Evolutionary conservation across 2,329 filamentous ascomycete species (phyloP).

Genomic region (Xylaria sp.): DNA sequence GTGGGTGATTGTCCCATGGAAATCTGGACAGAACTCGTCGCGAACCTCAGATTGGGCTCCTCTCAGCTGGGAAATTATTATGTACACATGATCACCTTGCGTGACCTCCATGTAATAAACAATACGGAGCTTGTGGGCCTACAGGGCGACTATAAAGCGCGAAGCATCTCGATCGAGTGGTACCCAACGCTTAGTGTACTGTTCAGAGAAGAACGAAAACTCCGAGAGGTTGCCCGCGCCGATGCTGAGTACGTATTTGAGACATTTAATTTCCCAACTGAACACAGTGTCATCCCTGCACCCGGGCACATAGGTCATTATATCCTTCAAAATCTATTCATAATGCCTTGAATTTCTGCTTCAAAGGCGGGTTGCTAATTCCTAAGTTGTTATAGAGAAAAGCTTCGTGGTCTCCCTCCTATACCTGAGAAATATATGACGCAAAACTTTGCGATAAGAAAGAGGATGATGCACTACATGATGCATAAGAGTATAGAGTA

Average conservation of each 20-base stretch:
- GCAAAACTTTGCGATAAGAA: neutral
- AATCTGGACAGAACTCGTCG: neutral
- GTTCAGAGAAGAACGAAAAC: neutral
- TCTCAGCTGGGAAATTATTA: neutral
- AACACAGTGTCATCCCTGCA: neutral
- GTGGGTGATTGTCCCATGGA: too few species aligned
- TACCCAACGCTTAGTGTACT: neutral
- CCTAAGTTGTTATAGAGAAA: neutral
- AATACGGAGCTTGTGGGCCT: neutral
- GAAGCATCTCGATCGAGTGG: conserved; percentile 1
- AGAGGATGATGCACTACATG: neutral
- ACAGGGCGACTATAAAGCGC: neutral
- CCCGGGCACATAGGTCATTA: too few species aligned
- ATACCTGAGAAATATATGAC: too few species aligned
- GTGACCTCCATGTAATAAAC: neutral
- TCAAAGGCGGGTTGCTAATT: neutral
- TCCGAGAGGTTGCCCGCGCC: neutral
- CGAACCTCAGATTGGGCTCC: neutral
- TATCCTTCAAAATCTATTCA: neutral
- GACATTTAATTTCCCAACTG: neutral
- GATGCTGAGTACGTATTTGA: conserved; percentile 3
- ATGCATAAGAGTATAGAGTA: neutral
- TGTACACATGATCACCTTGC: neutral
- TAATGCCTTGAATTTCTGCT: neutral
- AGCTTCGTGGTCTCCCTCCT: neutral